Evolutionary conservation across 1,139 yeast genomes (phyloP).

Genomic region (Petasospora rhodanensis): DNA sequence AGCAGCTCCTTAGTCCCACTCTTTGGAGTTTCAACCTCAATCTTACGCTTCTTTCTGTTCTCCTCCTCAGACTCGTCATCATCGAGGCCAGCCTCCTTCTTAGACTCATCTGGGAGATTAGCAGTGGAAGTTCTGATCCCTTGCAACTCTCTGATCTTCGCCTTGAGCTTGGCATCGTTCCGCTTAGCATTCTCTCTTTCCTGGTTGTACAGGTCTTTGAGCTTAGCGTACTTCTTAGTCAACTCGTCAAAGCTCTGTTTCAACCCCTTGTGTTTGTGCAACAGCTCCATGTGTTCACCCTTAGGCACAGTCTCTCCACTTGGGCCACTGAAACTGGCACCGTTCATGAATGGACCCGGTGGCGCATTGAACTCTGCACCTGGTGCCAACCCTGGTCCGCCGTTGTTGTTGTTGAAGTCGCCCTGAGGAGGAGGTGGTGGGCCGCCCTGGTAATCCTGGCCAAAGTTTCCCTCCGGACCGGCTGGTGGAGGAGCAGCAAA

Average conservation of each 20-base stretch:
- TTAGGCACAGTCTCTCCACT: slow-evolving; percentile 1
- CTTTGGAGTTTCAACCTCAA: slow-evolving; percentile 15
- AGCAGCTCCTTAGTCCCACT: slow-evolving; percentile 2
- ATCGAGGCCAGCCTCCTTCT: neutral
- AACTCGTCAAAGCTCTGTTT: slow-evolving; percentile 2
- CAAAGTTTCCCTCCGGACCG: too few relatives aligned
- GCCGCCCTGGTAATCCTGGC: too few relatives aligned
- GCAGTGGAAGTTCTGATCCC: slow-evolving; percentile 2
- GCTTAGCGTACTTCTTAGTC: slow-evolving; percentile 2
- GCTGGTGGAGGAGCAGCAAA: too few relatives aligned
- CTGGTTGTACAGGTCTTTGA: slow-evolving; percentile 4
- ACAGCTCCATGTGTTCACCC: slow-evolving; percentile 1
- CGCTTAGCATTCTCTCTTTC: neutral
- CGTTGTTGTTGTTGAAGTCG: too few relatives aligned
- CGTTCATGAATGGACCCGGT: too few relatives aligned
- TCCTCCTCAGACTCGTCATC: slow-evolving; percentile 9
- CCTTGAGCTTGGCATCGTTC: neutral
- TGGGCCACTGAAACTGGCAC: too few relatives aligned
- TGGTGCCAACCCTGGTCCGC: neutral
- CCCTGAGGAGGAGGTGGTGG: too few relatives aligned
- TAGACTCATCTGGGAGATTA: neutral
- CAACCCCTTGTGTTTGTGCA: slow-evolving; percentile 1
- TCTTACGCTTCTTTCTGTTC: slow-evolving; percentile 11
- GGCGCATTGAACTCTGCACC: too few relatives aligned
- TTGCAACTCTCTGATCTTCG: slow-evolving; percentile 2